Base-by-base conservation (phyloP, 345 rosid species). In the Linum tenue region DNA sequence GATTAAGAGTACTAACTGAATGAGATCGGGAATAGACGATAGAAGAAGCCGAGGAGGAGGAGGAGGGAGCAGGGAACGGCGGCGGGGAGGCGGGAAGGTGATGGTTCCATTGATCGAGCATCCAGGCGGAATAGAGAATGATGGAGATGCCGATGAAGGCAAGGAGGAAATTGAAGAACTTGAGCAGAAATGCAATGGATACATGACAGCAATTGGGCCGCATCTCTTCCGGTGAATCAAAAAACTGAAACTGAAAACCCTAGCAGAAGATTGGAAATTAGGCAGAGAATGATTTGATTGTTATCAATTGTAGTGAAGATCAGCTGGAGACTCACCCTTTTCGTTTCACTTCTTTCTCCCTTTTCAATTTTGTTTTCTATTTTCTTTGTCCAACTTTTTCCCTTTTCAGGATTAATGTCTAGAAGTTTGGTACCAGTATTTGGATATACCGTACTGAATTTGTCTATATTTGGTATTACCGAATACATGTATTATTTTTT, bases 31-130 rank as follows among this genome's bases (percentile, higher is more conserved):
- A 73, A 55, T 12, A 65, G 44, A 48, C 67, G 37, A 15, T 68
- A 7, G 12, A 56, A 65, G 59, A 14, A 15, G 80, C n/a, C n/a
- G n/a, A 70, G 37, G 85, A 69, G 44, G 62, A 74, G 3, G 83
- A 81, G 38, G 86, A 74, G 1, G 81, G 86, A 66, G 83, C 75
- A 5, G 51, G 31, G 39, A 37, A 35, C 12, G 85, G 70, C 17
- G 86, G 79, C 4, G 89, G 85, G 55, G 74, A 36, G 59, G 67
- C 15, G 31, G 86, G 92, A 15, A 67, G 37, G 60, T 60, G 87
- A 69, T 74, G 84, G 72, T 80, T 76, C 94, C 91, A 90, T 56
- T 86, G 89, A 77, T 82, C 69, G 58, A 90, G 86, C 96, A 92
- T 88, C 97, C 97, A 92, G 39, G 82, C 12, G 2, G 98, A 92